Base-by-base conservation (phyloP, 176 grass and related monocot species). In the Eleusine coracana region DNA sequence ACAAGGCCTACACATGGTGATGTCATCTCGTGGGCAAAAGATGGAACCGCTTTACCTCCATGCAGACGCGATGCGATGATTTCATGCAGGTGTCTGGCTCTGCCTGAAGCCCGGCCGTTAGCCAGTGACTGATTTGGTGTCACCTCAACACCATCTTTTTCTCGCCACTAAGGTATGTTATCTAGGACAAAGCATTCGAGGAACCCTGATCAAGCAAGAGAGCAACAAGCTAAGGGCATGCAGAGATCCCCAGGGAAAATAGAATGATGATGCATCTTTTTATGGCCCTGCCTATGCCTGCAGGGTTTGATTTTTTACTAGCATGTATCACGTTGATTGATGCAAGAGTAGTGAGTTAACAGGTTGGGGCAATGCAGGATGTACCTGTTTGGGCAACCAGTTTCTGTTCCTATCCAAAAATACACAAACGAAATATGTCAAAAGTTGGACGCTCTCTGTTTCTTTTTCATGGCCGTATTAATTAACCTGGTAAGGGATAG, bases 161-260 rank as follows among this genome's bases (percentile, higher is more conserved):
- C 62, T 75, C 52, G 51, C 88, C 88, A 87, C 88, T 87, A 90
- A 70, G 62, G 41, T 68, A 27, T 90, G 88, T 83, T 87, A 74
- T 90, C 88, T 83, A 2, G 80, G 88, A 83, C 69, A 79, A 68
- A 25, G 84, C 82, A 70, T 13, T 23, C 21, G 14, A 29, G 12
- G 56, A 14, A 14, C 78, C 78, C 55, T 49, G 34, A 80, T 11
- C 21, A 50, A 60, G 8, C 16, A 10, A 61, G 54, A 61, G 45
- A 50, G 11, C 31, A 68, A 46, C 61, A 28, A n/a, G n/a, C n/a
- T n/a, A n/a, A 73, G 46, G 59, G 49, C 63, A 51, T 27, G 82
- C 82, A 82, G 74, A 86, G 74, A 86, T 90, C 83, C 88, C 88
- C 60, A 86, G 66, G 73, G 41, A 52, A 62, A 74, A 77, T 78